Evolutionary conservation across 768 basidiomycete species (phyloP).

Genomic region (Mrakia hoshinonis): DNA sequence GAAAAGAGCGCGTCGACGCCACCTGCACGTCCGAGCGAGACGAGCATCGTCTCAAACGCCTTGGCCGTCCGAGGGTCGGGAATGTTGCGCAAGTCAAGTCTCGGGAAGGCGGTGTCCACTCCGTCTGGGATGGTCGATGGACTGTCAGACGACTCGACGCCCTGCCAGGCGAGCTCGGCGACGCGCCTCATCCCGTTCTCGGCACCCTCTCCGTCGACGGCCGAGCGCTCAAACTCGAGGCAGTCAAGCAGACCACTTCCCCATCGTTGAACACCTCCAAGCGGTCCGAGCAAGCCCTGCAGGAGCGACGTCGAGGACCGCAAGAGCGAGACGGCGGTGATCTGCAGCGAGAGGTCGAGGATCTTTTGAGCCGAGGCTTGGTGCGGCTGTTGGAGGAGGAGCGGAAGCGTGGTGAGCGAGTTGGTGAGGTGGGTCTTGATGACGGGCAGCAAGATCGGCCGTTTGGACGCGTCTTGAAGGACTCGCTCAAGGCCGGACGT

Average conservation of each 20-base stretch:
- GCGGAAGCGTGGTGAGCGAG: constrained; percentile 31
- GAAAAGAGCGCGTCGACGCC: constrained; percentile 59
- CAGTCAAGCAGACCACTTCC: constrained; percentile 75
- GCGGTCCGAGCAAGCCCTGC: constrained; percentile 57
- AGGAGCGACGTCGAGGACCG: constrained; percentile 1
- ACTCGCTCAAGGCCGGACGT: constrained; percentile 51
- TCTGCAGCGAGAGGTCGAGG: constrained; percentile 29
- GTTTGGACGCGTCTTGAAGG: constrained; percentile 37
- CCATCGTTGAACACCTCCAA: constrained; percentile 82
- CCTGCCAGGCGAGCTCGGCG: constrained; percentile 31
- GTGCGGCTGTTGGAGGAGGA: constrained; percentile 16
- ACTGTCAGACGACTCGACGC: constrained; percentile 2
- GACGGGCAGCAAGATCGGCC: not conserved
- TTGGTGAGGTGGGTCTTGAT: constrained; percentile 29
- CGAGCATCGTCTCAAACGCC: constrained; percentile 60
- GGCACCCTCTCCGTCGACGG: constrained; percentile 20
- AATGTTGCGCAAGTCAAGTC: constrained; percentile 34
- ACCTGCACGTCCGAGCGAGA: constrained; percentile 57
- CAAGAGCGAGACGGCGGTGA: constrained; percentile 32
- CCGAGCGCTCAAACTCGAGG: constrained; percentile 60
- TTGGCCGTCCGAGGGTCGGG: constrained; percentile 32
- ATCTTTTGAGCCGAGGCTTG: constrained; percentile 1
- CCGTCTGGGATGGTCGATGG: not conserved
- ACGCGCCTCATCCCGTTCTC: constrained; percentile 32
- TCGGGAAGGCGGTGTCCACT: constrained; percentile 31